Percentiles rank a stretch among this genome's conserved stretches.
Conservation (phyloP, 345 rosid genomes). For the Stellera chamaejasme region DNA sequence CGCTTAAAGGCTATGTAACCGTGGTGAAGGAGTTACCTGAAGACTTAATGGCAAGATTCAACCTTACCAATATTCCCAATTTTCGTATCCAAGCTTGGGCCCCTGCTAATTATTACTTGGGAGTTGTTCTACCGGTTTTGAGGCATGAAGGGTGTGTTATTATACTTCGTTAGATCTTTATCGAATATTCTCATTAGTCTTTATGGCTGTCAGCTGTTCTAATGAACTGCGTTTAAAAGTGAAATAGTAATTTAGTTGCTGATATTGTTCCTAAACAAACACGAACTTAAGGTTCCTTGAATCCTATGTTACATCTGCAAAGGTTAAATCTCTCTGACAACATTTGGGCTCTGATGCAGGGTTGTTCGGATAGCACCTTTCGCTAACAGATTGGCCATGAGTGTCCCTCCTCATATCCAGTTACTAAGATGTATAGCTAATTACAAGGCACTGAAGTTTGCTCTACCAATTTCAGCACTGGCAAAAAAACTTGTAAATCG, state of each 20-base stretch:
- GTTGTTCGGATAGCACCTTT: slow-evolving; percentile 82
- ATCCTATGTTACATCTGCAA: slow-evolving; percentile 8
- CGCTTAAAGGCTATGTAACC: slow-evolving; percentile 57
- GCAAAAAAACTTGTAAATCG: slow-evolving; percentile 55
- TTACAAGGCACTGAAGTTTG: slow-evolving; percentile 74
- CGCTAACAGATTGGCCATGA: slow-evolving; percentile 97
- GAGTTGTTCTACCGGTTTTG: slow-evolving; percentile 61
- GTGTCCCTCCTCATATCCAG: slow-evolving; percentile 78
- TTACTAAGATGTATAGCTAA: slow-evolving; percentile 80
- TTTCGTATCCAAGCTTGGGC: slow-evolving; percentile 85
- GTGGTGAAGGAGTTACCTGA: slow-evolving; percentile 71
- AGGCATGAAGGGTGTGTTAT: slow-evolving; percentile 59
- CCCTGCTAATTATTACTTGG: slow-evolving; percentile 45
- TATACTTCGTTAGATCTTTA: background rate
- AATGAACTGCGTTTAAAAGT: slow-evolving; percentile 1
- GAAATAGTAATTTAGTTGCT: background rate
- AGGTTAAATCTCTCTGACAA: background rate
- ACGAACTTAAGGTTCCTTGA: no score
- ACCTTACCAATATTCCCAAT: slow-evolving; percentile 50
- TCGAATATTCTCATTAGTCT: no score
- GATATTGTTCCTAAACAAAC: no score
- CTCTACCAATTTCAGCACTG: slow-evolving; percentile 46
- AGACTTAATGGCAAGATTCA: slow-evolving; percentile 53
- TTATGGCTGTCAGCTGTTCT: background rate
- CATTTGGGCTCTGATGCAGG: slow-evolving; percentile 30